phyloP scores from a whole-genome alignment of 2,329 filamentous ascomycete genomes.

The Parascedosporium putredinis region DNA sequence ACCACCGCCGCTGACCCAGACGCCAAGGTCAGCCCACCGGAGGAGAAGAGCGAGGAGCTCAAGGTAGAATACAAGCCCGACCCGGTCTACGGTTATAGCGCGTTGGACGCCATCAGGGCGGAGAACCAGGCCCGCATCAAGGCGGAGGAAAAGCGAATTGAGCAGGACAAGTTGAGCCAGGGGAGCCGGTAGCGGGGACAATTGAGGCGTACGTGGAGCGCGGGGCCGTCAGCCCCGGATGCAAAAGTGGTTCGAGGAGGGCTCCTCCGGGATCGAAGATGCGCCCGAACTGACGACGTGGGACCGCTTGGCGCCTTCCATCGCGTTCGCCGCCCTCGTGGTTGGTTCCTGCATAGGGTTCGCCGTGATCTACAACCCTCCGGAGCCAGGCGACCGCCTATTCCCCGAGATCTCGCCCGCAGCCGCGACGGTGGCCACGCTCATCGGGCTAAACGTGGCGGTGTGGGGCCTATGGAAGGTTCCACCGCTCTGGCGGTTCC shows the following conservation, averaged over 20 bases:
- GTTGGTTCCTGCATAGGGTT: conserved; percentile 32
- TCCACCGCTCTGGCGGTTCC: conserved; percentile 51
- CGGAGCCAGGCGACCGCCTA: conserved; percentile 29
- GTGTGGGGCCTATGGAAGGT: conserved; percentile 51
- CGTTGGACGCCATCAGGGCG: conserved; percentile 46
- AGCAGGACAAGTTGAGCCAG: conserved; percentile 28
- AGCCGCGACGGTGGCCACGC: conserved; percentile 49
- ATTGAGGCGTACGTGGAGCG: conserved; percentile 21
- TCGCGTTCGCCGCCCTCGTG: conserved; percentile 35
- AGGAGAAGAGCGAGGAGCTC: conserved; percentile 10
- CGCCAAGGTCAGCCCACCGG: conserved; percentile 14
- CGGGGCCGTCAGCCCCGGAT: conserved; percentile 28
- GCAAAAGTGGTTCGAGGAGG: conserved; percentile 29
- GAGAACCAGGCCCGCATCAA: conserved; percentile 38
- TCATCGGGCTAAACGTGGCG: conserved; percentile 50
- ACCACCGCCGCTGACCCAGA: conserved; percentile 11
- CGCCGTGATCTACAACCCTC: conserved; percentile 32
- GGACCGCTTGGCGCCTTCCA: conserved; percentile 45
- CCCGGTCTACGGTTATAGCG: conserved; percentile 47
- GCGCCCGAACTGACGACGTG: conserved; percentile 41
- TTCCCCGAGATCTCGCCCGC: conserved; percentile 52
- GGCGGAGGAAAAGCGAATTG: conserved; percentile 32
- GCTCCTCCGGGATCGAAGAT: conserved; percentile 37
- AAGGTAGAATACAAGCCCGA: conserved; percentile 23
- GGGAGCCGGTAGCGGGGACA: conserved; percentile 7